A percentile compares a stretch with the other conserved stretches of the same genome.
Evolutionary conservation across 2,329 filamentous ascomycete genomes (phyloP).

Genomic region (Curvularia sp.): DNA sequence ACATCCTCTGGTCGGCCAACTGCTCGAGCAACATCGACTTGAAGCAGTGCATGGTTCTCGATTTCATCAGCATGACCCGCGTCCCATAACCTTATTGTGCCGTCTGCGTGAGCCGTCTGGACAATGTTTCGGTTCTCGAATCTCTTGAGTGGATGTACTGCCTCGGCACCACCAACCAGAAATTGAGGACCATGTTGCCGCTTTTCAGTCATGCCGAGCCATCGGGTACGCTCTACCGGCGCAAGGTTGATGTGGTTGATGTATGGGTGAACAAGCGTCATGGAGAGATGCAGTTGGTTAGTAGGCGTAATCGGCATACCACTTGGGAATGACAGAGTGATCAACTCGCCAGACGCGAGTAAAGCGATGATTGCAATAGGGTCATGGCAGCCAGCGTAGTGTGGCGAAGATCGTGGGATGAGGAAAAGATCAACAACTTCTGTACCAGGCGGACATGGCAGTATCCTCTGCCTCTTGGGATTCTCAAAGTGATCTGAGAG

Average conservation of each 20-base stretch:
- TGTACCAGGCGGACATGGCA: constrained; percentile 79
- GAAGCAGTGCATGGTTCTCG: constrained; percentile 81
- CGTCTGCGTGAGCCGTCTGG: constrained; percentile 87
- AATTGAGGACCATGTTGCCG: constrained; percentile 79
- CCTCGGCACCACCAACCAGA: constrained; percentile 79
- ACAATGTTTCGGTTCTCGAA: constrained; percentile 86
- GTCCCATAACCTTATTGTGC: constrained; percentile 92
- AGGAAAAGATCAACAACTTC: constrained; percentile 82
- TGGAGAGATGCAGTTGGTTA: constrained; percentile 86
- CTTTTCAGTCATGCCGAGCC: constrained; percentile 90
- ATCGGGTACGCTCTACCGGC: constrained; percentile 76
- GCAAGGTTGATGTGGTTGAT: constrained; percentile 76
- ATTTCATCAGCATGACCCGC: constrained; percentile 90
- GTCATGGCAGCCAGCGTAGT: constrained; percentile 87
- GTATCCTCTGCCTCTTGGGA: constrained; percentile 72
- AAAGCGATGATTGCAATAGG: constrained; percentile 84
- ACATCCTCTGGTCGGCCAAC: constrained; percentile 80
- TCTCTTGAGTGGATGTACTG: constrained; percentile 71
- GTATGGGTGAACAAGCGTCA: constrained; percentile 91
- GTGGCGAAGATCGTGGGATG: constrained; percentile 81
- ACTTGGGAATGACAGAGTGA: constrained; percentile 90
- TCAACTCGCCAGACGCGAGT: constrained; percentile 83
- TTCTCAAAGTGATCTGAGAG: constrained; percentile 79
- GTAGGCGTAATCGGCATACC: constrained; percentile 91
- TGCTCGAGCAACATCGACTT: constrained; percentile 85